A percentile compares a stretch with the other conserved stretches of the same genome.
Evolutionary conservation across 495 filamentous ascomycete genomes (phyloP).

Genomic region (Coniosporium apollinis): DNA sequence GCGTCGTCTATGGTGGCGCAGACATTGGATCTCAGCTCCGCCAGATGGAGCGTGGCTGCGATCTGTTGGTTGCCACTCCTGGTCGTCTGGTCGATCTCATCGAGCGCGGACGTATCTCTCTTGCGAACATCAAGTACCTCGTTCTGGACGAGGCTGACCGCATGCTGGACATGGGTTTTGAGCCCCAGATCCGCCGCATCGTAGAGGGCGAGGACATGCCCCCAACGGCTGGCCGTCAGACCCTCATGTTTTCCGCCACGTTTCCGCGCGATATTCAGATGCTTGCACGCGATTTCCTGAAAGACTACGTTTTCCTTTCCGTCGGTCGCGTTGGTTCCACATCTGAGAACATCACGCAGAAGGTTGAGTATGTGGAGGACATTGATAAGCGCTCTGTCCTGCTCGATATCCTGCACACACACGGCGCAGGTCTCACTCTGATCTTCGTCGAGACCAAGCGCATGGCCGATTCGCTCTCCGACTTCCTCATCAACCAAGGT

Average conservation of each 20-base stretch:
- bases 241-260: constrained; percentile 98
- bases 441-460: constrained; percentile 99
- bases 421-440: constrained; percentile 76
- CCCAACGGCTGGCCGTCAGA: constrained; percentile 65
- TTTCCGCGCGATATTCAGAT: constrained; percentile 99
- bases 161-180: constrained; percentile 99
- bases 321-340: constrained; percentile 99
- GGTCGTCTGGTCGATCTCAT: constrained; percentile 95
- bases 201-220: constrained; percentile 98
- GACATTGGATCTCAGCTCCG: constrained; percentile 94
- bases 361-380: constrained; percentile 96
- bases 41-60: constrained; percentile 93
- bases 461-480: constrained; percentile 93
- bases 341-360: constrained; percentile 98
- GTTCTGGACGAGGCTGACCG: constrained; percentile 98
- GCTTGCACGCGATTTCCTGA: constrained; percentile 93
- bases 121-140: constrained; percentile 96
- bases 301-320: constrained; percentile 96
- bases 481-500: constrained; percentile 94
- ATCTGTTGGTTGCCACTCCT: constrained; percentile 91
- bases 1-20: constrained; percentile 97
- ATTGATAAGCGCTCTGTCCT: constrained; percentile 93
- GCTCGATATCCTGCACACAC: constrained; percentile 91
- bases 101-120: constrained; percentile 93
- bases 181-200: constrained; percentile 96